phyloP scores from a whole-genome alignment of 192 early-diverging fungal species.

The Umbelopsis sp. region DNA sequence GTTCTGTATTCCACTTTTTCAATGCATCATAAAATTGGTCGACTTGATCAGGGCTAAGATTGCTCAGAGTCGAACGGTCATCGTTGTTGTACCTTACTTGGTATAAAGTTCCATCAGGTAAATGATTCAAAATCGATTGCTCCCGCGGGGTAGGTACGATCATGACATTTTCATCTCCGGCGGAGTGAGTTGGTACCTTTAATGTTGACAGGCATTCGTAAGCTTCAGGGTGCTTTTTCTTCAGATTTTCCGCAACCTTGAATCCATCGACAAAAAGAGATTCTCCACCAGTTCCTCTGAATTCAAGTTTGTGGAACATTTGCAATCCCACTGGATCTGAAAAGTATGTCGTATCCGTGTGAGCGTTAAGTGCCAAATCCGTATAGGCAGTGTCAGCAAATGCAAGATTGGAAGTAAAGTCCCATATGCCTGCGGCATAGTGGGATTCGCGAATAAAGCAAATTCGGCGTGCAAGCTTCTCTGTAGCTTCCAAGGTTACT shows the following conservation, averaged over 20 bases:
- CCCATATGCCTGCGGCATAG: constrained; percentile 76
- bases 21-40: constrained; percentile 72
- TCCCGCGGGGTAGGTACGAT: constrained; percentile 63
- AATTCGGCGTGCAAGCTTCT: constrained; percentile 64
- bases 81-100: constrained; percentile 86
- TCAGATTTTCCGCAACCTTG: constrained; percentile 65
- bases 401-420: constrained; percentile 71
- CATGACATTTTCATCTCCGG: constrained; percentile 68
- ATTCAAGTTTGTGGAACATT: constrained; percentile 78
- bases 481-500: constrained; percentile 61
- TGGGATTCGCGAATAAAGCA: constrained; percentile 79
- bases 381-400: constrained; percentile 90
- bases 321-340: constrained; percentile 84
- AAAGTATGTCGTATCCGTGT: constrained; percentile 89
- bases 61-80: constrained; percentile 70
- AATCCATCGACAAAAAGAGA: constrained; percentile 84
- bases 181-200: constrained; percentile 68
- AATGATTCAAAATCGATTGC: constrained; percentile 70
- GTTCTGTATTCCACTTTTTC: constrained; percentile 63
- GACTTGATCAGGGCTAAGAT: constrained; percentile 48
- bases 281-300: constrained; percentile 70
- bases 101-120: constrained; percentile 55
- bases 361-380: constrained; percentile 67
- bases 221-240: constrained; percentile 53
- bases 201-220: constrained; percentile 66